Evolutionary conservation across 108 stramenopile species (phyloP).

Genomic region (Fragilaria crotonensis): DNA sequence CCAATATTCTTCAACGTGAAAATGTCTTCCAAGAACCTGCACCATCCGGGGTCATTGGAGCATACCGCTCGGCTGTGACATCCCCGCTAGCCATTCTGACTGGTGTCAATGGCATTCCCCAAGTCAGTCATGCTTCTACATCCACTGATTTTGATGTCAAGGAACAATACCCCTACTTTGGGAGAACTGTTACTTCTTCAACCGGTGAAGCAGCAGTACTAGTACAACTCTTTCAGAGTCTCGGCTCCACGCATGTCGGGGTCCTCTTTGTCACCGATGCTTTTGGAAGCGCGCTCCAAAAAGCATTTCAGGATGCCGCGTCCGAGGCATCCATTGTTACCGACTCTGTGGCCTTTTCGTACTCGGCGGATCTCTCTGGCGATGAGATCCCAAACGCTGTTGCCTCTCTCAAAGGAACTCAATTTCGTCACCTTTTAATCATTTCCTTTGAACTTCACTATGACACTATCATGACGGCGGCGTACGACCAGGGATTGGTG

Average conservation of each 20-base stretch:
- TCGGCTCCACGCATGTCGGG: slow-evolving; percentile 8
- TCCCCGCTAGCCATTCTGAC: slow-evolving; percentile 10
- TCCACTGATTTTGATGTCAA: slow-evolving; percentile 12
- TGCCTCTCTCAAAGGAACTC: slow-evolving; percentile 1
- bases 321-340: background rate
- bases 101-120: slow-evolving; percentile 6
- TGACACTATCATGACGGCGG: slow-evolving; percentile 10
- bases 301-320: slow-evolving; percentile 15
- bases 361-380: background rate
- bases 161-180: slow-evolving; percentile 9
- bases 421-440: slow-evolving; percentile 9
- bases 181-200: background rate
- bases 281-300: slow-evolving; percentile 3
- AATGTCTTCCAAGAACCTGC: background rate
- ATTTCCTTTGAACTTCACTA: slow-evolving; percentile 13
- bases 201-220: background rate
- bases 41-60: slow-evolving; percentile 7
- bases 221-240: background rate
- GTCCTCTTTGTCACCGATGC: slow-evolving; percentile 13
- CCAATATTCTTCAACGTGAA: background rate
- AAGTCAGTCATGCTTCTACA: slow-evolving; percentile 1
- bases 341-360: slow-evolving; percentile 8
- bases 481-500: slow-evolving; percentile 1
- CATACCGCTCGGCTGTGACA: slow-evolving; percentile 2
- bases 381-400: slow-evolving; percentile 12